These are phyloP conservation scores for Tardiomyces digboiensis DNA, from an alignment of 1,139 yeast genomes.

Conservation along the genomic window DNA sequence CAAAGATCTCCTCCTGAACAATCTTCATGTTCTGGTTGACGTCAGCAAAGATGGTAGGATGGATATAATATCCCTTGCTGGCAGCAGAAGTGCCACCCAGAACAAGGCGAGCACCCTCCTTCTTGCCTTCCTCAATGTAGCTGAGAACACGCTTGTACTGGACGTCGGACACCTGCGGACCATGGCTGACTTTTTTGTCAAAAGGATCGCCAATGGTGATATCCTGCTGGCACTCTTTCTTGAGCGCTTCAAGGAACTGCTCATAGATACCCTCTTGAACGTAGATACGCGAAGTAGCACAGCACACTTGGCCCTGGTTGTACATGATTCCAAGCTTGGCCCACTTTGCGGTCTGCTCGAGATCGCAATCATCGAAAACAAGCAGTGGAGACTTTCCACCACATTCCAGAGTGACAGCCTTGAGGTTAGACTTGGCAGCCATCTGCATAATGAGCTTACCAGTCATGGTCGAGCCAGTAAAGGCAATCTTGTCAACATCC, in stretches of 20 bases:
- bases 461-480: constrained; percentile 75
- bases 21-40: constrained; percentile 57
- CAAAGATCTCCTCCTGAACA: constrained; percentile 75
- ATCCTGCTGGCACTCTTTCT: constrained; percentile 34
- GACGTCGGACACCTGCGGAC: constrained; percentile 67
- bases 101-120: constrained; percentile 60
- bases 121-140: constrained; percentile 58
- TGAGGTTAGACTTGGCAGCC: constrained; percentile 40
- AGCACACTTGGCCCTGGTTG: constrained; percentile 86
- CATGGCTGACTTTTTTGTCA: constrained; percentile 48
- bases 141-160: constrained; percentile 61
- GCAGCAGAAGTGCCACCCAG: constrained; percentile 44
- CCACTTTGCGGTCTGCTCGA: constrained; percentile 53
- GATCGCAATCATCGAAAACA: constrained; percentile 64
- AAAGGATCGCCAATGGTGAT: constrained; percentile 38
- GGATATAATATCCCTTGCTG: constrained; percentile 65
- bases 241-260: constrained; percentile 45
- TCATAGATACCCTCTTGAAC: constrained; percentile 73
- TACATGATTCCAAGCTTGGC: constrained; percentile 56
- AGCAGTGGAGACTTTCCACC: constrained; percentile 86
- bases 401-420: constrained; percentile 67
- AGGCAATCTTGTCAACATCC: constrained; percentile 65
- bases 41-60: constrained; percentile 73
- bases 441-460: constrained; percentile 66
- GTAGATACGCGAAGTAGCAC: constrained; percentile 78